Evolutionary conservation across 345 rosid species (phyloP), one percentile per base, ranked within the genome.

Genomic region (Murraya koenigii): DNA sequence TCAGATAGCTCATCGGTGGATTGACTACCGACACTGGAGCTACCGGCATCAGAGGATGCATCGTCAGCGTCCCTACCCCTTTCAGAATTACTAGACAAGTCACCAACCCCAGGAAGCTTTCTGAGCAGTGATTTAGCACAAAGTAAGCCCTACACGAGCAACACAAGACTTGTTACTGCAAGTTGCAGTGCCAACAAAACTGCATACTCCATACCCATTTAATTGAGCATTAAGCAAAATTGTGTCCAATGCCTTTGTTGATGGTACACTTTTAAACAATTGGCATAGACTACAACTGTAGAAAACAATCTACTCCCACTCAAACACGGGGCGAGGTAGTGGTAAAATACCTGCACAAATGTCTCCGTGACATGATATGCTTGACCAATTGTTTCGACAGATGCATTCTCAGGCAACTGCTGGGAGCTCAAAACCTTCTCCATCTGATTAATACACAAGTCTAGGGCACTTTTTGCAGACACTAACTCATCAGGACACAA

Each of bases 281-380:
- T 15, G 30, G n/a, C 63, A 25, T 28, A 33, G 76, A 78, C 41
- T 35, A 56, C 36, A 68, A 60, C 32, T 17, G 60, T 65, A 32
- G 28, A 66, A 20, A 23, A 78, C 23, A 64, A 54, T 44, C 70
- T 36, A 5, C 60, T 69, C 54, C 49, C 66, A 63, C 9, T 44
- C 44, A 52, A 52, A 75, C 35, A 9, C 41, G 54, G 66, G 68
- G 72, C 9, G 54, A 5, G 36, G 73, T 23, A 74, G 70, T 32
- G 22, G 58, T 61, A 49, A 78, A 14, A 47, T 84, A 95, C 99
- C 98, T 95, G 99, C 56, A 89, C 92, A 86, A 93, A 89, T 79
- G 94, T 88, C 89, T 95, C 98, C 0, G 97, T 91, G 0, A 93
- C 97, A 81, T 90, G 98, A 84, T 92, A 93, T 71, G 98, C 98